Conservation (phyloP, 2,329 filamentous ascomycete genomes). For the Rhexocercosporidium sp. region DNA sequence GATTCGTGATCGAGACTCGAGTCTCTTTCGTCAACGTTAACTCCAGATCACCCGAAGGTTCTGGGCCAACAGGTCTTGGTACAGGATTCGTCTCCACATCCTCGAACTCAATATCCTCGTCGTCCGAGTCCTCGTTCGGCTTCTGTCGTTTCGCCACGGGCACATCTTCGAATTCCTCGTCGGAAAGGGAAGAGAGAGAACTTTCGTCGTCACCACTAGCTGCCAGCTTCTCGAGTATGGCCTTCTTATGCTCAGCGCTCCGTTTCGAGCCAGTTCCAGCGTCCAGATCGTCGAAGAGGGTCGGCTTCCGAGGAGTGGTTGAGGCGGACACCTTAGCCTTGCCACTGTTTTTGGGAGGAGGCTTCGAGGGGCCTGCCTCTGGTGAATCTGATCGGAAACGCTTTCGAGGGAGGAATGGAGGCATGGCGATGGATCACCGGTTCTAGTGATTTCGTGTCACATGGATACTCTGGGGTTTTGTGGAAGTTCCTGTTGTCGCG, state of each 20-base stretch:
- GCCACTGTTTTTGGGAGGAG: constrained; percentile 34
- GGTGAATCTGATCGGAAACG: constrained; percentile 58
- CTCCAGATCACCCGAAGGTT: constrained; percentile 71
- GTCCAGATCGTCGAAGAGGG: constrained; percentile 67
- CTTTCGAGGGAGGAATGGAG: constrained; percentile 71
- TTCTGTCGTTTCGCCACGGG: constrained; percentile 50
- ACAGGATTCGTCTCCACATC: constrained; percentile 54
- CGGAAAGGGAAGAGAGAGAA: constrained; percentile 44
- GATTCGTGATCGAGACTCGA: constrained; percentile 64
- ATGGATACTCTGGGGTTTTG: background rate
- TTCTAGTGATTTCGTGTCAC: background rate
- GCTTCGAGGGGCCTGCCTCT: constrained; percentile 34
- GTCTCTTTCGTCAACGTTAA: constrained; percentile 69
- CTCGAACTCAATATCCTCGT: constrained; percentile 66
- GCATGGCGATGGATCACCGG: constrained; percentile 54
- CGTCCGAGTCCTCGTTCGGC: constrained; percentile 43
- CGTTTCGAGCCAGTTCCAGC: constrained; percentile 43
- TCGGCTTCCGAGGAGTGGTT: constrained; percentile 55
- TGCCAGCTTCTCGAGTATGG: constrained; percentile 49
- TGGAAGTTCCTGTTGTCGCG: background rate
- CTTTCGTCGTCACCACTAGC: constrained; percentile 49
- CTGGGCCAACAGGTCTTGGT: constrained; percentile 48
- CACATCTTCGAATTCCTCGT: constrained; percentile 62
- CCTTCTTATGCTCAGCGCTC: constrained; percentile 50
- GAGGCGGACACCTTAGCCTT: constrained; percentile 32